A percentile compares a stretch with the other conserved stretches of the same genome.
phyloP scores from a whole-genome alignment of 2,329 filamentous ascomycete genomes.

The Sporothrix luriei region DNA sequence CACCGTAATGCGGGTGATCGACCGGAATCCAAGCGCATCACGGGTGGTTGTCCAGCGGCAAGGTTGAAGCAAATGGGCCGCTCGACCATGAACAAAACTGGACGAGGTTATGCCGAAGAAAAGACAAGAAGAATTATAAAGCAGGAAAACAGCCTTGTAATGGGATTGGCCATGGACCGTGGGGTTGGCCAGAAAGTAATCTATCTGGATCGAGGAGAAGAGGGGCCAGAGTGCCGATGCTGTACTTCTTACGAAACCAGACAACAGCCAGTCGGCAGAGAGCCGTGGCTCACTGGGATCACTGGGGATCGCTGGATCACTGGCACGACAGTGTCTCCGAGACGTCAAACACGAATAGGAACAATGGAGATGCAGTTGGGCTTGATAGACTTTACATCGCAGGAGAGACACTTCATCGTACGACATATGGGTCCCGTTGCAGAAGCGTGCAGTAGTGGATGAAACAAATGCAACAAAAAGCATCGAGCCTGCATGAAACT shows the following conservation, averaged over 20 bases:
- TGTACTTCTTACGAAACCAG: too few species aligned
- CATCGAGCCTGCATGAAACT: neutral
- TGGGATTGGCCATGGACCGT: conserved; percentile 3
- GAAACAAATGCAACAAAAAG: conserved; percentile 6
- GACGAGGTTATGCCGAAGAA: neutral
- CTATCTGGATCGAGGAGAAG: conserved; percentile 11
- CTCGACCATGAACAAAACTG: neutral
- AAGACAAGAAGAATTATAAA: neutral
- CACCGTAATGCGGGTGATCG: conserved; percentile 18
- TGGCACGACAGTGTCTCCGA: neutral
- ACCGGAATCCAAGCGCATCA: conserved; percentile 15
- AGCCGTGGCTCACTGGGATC: neutral
- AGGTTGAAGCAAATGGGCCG: conserved; percentile 7
- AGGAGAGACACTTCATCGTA: neutral
- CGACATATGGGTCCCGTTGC: neutral
- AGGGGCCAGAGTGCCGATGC: neutral
- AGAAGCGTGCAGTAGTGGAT: conserved; percentile 10
- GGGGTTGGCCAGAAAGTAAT: neutral
- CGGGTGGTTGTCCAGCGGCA: neutral
- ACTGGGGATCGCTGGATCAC: neutral
- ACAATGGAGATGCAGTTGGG: too few species aligned
- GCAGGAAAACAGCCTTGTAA: neutral
- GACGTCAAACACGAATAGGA: neutral
- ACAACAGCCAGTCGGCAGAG: neutral
- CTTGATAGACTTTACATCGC: too few species aligned